A percentile compares a stretch with the other conserved stretches of the same genome.
phyloP scores from a whole-genome alignment of 2,329 filamentous ascomycete genomes.

The Alternaria angustiovoidea region DNA sequence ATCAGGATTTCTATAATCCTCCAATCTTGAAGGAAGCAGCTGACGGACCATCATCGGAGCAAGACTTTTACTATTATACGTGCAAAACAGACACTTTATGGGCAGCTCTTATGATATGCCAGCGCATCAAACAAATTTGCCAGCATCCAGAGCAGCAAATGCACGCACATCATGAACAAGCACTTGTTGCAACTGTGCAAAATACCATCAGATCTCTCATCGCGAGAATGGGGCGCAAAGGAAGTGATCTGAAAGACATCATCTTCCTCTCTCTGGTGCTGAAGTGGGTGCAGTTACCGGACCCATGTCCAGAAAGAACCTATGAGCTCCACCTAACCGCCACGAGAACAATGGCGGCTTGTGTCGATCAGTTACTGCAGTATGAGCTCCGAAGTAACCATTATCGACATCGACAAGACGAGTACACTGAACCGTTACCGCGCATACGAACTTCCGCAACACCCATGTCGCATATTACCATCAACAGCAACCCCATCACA shows the following conservation, averaged over 20 bases:
- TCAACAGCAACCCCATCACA: not conserved
- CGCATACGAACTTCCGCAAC: not conserved
- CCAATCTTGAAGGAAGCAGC: constrained; percentile 7
- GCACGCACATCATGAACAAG: not conserved
- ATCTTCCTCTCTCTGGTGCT: constrained; percentile 29
- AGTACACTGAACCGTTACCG: not conserved
- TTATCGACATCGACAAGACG: constrained; percentile 8
- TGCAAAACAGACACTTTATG: constrained; percentile 43
- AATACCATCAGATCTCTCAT: constrained; percentile 23
- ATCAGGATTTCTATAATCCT: constrained; percentile 24
- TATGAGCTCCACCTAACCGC: constrained; percentile 12
- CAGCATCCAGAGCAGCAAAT: not conserved
- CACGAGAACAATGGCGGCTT: constrained; percentile 19
- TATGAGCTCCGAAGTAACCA: constrained; percentile 8
- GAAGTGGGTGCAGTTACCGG: constrained; percentile 21
- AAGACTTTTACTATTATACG: constrained; percentile 39
- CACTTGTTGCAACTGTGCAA: constrained; percentile 19
- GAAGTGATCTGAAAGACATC: constrained; percentile 32
- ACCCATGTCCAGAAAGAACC: not conserved
- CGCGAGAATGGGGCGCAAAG: constrained; percentile 23
- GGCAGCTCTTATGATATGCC: constrained; percentile 43
- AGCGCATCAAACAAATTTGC: constrained; percentile 32
- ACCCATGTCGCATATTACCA: not conserved
- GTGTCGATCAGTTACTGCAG: constrained; percentile 23
- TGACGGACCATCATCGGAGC: constrained; percentile 11